phyloP scores from a whole-genome alignment of 2,329 filamentous ascomycete species.

The Trichoderma afroharzianum region DNA sequence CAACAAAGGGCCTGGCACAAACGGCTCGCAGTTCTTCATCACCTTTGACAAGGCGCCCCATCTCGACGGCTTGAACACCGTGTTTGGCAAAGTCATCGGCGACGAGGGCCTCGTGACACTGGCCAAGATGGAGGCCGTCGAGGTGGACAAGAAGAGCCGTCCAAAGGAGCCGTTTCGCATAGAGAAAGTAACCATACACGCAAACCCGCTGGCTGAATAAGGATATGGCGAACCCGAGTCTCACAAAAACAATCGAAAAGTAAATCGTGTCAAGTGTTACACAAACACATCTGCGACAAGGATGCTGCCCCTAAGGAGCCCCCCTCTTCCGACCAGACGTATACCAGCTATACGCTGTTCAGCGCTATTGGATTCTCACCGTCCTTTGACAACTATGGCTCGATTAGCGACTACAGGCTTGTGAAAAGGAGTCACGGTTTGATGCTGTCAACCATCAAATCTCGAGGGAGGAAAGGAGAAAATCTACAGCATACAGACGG shows the following conservation, averaged over 20 bases:
- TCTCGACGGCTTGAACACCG: constrained; percentile 78
- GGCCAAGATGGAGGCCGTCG: constrained; percentile 65
- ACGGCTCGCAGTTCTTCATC: constrained; percentile 79
- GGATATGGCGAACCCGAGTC: background rate
- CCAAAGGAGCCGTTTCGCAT: constrained; percentile 66
- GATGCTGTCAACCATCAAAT: background rate
- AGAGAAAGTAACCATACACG: constrained; percentile 68
- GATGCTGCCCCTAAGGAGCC: background rate
- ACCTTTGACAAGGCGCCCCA: constrained; percentile 74
- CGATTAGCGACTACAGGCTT: background rate
- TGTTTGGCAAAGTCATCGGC: constrained; percentile 72
- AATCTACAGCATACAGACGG: background rate
- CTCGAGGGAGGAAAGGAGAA: background rate
- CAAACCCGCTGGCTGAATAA: constrained; percentile 70
- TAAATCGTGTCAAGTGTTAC: background rate
- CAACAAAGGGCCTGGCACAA: constrained; percentile 70
- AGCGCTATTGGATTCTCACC: background rate
- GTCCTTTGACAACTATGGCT: background rate
- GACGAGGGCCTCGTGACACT: constrained; percentile 63
- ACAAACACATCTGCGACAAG: background rate
- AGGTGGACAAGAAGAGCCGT: constrained; percentile 74
- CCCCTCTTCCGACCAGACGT: background rate
- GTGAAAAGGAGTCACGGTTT: background rate
- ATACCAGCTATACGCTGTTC: background rate
- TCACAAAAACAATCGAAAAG: background rate